Conservation (phyloP, 495 filamentous ascomycete genomes). For the Daldinia concentrica region DNA sequence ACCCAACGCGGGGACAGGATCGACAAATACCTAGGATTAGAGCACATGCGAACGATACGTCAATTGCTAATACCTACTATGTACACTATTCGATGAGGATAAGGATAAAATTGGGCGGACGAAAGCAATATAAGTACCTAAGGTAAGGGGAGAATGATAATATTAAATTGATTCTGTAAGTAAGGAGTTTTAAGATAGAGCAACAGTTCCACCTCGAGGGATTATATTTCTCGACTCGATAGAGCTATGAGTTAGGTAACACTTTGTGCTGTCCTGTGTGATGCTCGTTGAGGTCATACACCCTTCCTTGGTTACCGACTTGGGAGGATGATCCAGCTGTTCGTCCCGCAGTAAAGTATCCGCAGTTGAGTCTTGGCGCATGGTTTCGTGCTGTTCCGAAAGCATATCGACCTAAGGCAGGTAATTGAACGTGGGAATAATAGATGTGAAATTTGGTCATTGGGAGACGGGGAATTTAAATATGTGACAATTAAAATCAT, state of each 20-base stretch:
- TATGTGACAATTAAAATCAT: background rate
- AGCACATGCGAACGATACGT: slow-evolving; percentile 25
- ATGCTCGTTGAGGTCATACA: slow-evolving; percentile 24
- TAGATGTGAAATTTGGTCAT: background rate
- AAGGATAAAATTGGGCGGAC: background rate
- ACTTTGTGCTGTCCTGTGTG: slow-evolving; percentile 1
- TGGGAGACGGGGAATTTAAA: background rate
- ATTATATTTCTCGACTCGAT: background rate
- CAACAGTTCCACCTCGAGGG: background rate
- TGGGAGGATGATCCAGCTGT: slow-evolving; percentile 14
- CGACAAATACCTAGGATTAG: slow-evolving; percentile 35
- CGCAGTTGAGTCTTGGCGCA: slow-evolving; percentile 24
- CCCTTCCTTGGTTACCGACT: slow-evolving; percentile 10
- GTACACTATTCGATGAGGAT: slow-evolving; percentile 24
- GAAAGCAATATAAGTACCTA: background rate
- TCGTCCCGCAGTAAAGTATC: slow-evolving; percentile 20
- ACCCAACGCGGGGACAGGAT: slow-evolving; percentile 41
- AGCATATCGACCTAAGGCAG: slow-evolving; percentile 3
- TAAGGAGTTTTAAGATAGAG: background rate
- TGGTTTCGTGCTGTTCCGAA: slow-evolving; percentile 16
- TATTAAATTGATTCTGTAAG: background rate
- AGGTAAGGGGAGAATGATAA: background rate
- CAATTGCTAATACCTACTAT: background rate
- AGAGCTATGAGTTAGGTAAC: background rate
- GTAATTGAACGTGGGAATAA: background rate